Conservation (phyloP, 352 stramenopile genomes). For the Pythium brassicae region DNA sequence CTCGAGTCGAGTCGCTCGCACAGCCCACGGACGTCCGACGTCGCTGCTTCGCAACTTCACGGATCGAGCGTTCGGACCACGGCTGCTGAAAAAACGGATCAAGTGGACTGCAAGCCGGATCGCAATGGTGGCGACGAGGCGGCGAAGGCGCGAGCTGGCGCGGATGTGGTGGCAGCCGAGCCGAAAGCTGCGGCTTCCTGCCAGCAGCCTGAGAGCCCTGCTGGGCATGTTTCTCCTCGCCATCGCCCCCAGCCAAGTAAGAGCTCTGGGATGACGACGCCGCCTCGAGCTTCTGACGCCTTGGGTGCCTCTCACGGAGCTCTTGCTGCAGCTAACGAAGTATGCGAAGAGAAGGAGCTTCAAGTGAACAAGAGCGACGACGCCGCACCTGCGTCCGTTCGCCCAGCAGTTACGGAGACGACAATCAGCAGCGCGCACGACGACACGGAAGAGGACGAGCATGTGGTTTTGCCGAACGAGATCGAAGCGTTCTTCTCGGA, state of each 20-base stretch:
- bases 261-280: background rate
- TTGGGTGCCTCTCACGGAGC: no score
- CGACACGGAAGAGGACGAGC: constrained; percentile 5
- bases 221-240: background rate
- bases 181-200: background rate
- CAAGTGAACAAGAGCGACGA: background rate
- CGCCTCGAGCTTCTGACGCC: background rate
- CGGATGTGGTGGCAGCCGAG: no score
- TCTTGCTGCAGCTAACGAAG: background rate
- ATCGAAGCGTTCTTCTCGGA: constrained; percentile 80
- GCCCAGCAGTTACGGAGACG: background rate
- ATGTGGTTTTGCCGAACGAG: constrained; percentile 24
- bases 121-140: background rate
- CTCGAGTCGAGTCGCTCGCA: constrained; percentile 7
- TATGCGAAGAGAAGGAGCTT: background rate
- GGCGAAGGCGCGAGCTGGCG: background rate
- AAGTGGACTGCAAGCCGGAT: background rate
- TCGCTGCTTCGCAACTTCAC: background rate
- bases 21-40: background rate
- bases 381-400: no score
- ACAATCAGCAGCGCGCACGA: background rate
- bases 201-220: background rate
- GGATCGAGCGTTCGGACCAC: background rate
- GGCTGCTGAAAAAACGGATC: background rate
- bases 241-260: background rate